Base-by-base conservation (phyloP, 495 filamentous ascomycete species). In the Wilcoxina mikolae region DNA sequence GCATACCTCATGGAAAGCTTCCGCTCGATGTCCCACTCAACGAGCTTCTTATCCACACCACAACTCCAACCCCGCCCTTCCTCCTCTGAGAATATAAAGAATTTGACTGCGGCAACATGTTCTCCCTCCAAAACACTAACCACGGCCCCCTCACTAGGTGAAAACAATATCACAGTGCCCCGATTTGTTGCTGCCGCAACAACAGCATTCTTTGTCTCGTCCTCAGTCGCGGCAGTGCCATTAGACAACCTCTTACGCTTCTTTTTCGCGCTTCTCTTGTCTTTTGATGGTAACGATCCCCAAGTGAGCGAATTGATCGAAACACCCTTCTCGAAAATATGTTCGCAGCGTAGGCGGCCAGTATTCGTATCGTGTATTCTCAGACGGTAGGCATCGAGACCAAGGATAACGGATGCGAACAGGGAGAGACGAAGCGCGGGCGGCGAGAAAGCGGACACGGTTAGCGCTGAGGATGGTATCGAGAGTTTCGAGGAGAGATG, bases 331-430 rank as follows among this genome's bases (percentile, higher is more conserved):
- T 67, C 69, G 53, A 79, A 56, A 2, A 68, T 67, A 68, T 78
- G 69, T 65, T 80, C 77, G 53, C 76, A 78, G 53, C 73, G 74
- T 59, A 80, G 69, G 18, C 72, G 72, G 38, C 74, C 75, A 26
- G 76, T 79, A 51, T 62, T 71, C 17, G 74, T 77, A 58, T 79
- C 76, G 65, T 80, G 77, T 49, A 80, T 74, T 33, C 77, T 73
- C 24, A 80, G 68, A 55, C 77, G 74, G 56, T 79, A 75, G 25
- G 72, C 72, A 68, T 76, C 77, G 20, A 80, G 71, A 3, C 75
- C 76, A 54, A 78, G 76, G 51, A 79, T 76, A 27, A 77, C 71
- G 20, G 77, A 80, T 18, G 77, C 77, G 62, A 79, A 80, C 11
- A 79, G 69, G 10, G 76, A 70, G 58, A 78, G 70, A 67, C 76